Conservation (phyloP, 768 basidiomycete genomes). For the Mycena crocata region DNA sequence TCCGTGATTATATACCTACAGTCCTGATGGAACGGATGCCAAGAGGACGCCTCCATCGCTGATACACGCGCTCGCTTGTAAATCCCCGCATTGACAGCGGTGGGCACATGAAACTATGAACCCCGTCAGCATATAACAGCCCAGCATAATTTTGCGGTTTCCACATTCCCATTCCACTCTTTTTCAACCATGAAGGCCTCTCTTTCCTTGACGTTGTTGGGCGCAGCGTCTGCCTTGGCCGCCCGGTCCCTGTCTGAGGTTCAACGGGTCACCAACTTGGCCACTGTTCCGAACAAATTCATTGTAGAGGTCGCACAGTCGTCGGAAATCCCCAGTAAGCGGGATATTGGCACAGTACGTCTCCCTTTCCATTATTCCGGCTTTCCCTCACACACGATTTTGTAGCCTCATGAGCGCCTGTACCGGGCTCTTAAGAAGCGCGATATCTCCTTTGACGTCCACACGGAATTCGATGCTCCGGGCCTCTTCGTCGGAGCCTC, state of each 20-base stretch:
- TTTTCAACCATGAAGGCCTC: constrained; percentile 48
- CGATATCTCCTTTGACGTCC: constrained; percentile 56
- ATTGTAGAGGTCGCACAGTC: constrained; percentile 66
- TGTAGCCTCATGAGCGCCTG: constrained; percentile 63
- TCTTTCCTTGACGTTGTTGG: constrained; percentile 42
- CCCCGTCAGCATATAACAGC: too few species aligned
- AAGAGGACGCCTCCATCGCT: too few species aligned
- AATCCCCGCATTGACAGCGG: too few species aligned
- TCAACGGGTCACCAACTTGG: constrained; percentile 51
- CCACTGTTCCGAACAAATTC: constrained; percentile 61
- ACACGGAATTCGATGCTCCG: constrained; percentile 62
- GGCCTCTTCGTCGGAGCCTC: constrained; percentile 72
- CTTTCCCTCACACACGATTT: too few species aligned
- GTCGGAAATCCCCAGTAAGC: constrained; percentile 50
- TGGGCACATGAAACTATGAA: too few species aligned
- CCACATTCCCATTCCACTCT: too few species aligned
- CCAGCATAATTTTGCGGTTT: too few species aligned
- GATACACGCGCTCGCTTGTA: too few species aligned
- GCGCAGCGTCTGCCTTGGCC: constrained; percentile 42
- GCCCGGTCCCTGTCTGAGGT: constrained; percentile 51
- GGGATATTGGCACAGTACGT: constrained; percentile 44
- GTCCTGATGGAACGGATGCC: too few species aligned
- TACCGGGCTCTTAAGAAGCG: constrained; percentile 60
- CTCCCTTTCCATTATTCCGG: too few species aligned
- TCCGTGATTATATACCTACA: too few species aligned